phyloP scores from a whole-genome alignment of 495 filamentous ascomycete species.

The Aspergillus baeticus region DNA sequence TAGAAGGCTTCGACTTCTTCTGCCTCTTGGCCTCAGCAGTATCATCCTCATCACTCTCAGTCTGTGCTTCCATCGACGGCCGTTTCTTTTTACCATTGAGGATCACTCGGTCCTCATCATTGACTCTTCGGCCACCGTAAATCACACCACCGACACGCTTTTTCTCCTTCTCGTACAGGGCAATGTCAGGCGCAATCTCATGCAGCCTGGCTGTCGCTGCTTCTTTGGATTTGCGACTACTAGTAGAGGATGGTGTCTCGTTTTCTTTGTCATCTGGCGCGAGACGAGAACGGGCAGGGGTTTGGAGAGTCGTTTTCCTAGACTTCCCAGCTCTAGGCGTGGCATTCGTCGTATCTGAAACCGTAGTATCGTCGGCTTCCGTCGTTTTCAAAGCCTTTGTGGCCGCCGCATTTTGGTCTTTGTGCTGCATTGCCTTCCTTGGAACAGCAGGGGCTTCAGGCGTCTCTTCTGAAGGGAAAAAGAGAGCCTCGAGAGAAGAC shows the following conservation, averaged over 20 bases:
- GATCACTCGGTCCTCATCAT: conserved; percentile 45
- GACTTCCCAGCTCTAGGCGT: conserved; percentile 34
- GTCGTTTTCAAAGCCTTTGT: conserved; percentile 14
- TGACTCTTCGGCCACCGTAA: conserved; percentile 64
- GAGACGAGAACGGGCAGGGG: conserved; percentile 45
- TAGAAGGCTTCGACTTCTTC: conserved; percentile 58
- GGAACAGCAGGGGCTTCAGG: conserved; percentile 19
- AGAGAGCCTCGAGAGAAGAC: conserved; percentile 51
- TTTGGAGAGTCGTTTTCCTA: conserved; percentile 34
- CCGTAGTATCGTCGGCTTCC: conserved; percentile 16
- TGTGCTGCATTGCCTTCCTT: conserved; percentile 34
- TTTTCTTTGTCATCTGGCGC: conserved; percentile 73
- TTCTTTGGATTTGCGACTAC: conserved; percentile 84
- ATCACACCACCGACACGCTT: conserved; percentile 83
- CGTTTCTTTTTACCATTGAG: conserved; percentile 36
- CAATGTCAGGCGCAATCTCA: conserved; percentile 75
- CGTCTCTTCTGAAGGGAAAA: conserved; percentile 45
- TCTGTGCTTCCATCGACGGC: conserved; percentile 39
- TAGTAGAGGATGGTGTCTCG: conserved; percentile 73
- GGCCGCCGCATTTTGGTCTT: conserved; percentile 32
- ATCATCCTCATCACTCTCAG: conserved; percentile 54
- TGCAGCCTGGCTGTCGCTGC: conserved; percentile 75
- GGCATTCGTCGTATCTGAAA: conserved; percentile 16
- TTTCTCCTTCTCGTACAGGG: conserved; percentile 88
- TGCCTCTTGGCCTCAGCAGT: conserved; percentile 56